Base-by-base conservation (phyloP, 176 grass and related monocot genomes). In the Ampelocalamus luodianensis region DNA sequence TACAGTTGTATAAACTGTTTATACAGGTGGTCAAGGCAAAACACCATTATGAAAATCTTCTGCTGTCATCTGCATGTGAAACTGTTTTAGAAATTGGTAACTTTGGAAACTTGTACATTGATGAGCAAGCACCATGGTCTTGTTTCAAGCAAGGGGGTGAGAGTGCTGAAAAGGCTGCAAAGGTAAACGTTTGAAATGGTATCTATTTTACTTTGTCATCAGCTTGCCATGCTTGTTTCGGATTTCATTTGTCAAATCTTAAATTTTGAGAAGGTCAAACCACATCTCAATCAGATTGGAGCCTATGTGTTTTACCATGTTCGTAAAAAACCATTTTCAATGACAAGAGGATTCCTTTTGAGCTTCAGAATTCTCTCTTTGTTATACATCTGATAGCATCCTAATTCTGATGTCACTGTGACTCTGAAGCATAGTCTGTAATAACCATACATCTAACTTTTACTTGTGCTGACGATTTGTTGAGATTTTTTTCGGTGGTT, bases 111-210 rank as follows among this genome's bases (percentile, higher is more conserved):
- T 78, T 93, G 78, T 95, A 95, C 79, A 92, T 98, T 29, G 89
- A 95, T 79, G 93, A 95, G 75, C 79, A 76, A 71, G 89, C 96
- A 76, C 93, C 96, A 75, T 98, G 93, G 96, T 98, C 96, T 80
- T 85, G 80, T 90, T 98, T 98, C 59, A 98, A 98, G 91, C 76
- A 95, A 92, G 96, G 96, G 34, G 89, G 90, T 71, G 85, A 88
- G 44, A 89, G 42, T 83, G 73, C 91, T n/a, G n/a, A n/a, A n/a
- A n/a, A 85, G 79, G 93, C 96, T 72, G 91, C 93, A 61, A 95
- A 95, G 96, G 96, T 95, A 86, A 79, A 65, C 65, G 34, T 69
- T 72, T 61, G 10, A 83, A 22, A 46, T 64, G 65, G 23, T 29
- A 24, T 51, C 22, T 40, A 56, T 49, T 89, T 78, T 40, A 54